Base-by-base conservation (phyloP, 129 eudicot species). In the Gnaphalium uliginosum region DNA sequence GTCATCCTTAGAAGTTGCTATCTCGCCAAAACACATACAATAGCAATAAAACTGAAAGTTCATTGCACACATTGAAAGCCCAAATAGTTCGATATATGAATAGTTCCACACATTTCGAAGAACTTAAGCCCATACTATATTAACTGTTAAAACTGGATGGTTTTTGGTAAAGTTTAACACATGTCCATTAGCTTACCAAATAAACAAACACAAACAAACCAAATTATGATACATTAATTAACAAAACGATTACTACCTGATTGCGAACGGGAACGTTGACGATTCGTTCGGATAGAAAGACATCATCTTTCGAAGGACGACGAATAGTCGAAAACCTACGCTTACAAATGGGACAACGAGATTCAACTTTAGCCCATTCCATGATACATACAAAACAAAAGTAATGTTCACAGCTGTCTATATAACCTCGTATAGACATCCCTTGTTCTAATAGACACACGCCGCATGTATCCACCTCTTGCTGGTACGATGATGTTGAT, bases 361-460 rank as follows among this genome's bases (percentile, higher is more conserved):
- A 93, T 78, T 90, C 98, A 2, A 93, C 82, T 66, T 90, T 93
- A 4, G 98, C 81, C 98, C 98, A 93, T 74, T 93, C 98, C 87
- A 90, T 88, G 51, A 93, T 88, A 77, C 98, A 93, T 0, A 90
- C 85, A 35, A 90, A 93, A 86, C 98, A 93, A 73, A 88, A 90
- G 66, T 84, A 88, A 76, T 93, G 98, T 17, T 87, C 81, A 63
- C 98, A 93, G 74, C 96, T 62, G 63, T 93, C 90, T 23, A 93
- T 85, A 41, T 15, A 72, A 14, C 98, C 98, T 81, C 93, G 84
- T 59, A 85, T 53, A 5, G 85, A 69, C 69, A 30, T 78, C 10
- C 93, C 95, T 1, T 84, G 76, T 33, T 88, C 89, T 27, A 86
- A 86, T 61, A 93, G 76, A 65, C 98, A 93, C 10, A 93, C 87